Evolutionary conservation across 257 asterid genomes (phyloP).

Genomic region (Orobanche coerulescens): DNA sequence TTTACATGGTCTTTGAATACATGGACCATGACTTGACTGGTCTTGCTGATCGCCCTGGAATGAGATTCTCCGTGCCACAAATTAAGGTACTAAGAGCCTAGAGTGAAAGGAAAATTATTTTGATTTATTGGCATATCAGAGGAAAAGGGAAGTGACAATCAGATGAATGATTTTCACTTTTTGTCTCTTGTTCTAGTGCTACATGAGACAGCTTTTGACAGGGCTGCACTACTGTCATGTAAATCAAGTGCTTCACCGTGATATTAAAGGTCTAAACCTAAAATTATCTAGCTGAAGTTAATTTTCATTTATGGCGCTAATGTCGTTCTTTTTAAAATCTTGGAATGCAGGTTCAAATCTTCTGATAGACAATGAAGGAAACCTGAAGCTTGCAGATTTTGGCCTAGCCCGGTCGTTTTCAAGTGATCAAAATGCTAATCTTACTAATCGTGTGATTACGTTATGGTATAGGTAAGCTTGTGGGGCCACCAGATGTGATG

Average conservation of each 20-base stretch:
- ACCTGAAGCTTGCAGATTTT: constrained; percentile 84
- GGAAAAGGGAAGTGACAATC: constrained; percentile 41
- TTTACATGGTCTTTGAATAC: constrained; percentile 93
- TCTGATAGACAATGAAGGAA: constrained; percentile 75
- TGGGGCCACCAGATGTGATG: background rate
- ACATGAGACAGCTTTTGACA: constrained; percentile 83
- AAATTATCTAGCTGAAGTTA: constrained; percentile 19
- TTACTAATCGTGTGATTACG: constrained; percentile 83
- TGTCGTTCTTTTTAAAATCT: background rate
- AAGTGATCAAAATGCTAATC: constrained; percentile 73
- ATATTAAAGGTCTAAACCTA: constrained; percentile 60
- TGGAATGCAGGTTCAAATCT: constrained; percentile 71
- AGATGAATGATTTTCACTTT: constrained; percentile 35
- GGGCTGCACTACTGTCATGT: constrained; percentile 96
- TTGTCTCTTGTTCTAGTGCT: constrained; percentile 56
- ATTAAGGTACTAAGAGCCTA: constrained; percentile 48
- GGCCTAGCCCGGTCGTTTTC: constrained; percentile 82
- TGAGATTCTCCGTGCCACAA: constrained; percentile 81
- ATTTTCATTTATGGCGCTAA: constrained; percentile 12
- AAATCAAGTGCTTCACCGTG: constrained; percentile 92
- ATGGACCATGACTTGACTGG: constrained; percentile 95
- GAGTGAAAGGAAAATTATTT: constrained; percentile 18
- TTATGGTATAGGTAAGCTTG: constrained; percentile 69
- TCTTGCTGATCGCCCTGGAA: constrained; percentile 89
- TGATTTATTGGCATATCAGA: constrained; percentile 18